Evolutionary conservation across 2,329 filamentous ascomycete species (phyloP).

Genomic region (Balansia obtecta): DNA sequence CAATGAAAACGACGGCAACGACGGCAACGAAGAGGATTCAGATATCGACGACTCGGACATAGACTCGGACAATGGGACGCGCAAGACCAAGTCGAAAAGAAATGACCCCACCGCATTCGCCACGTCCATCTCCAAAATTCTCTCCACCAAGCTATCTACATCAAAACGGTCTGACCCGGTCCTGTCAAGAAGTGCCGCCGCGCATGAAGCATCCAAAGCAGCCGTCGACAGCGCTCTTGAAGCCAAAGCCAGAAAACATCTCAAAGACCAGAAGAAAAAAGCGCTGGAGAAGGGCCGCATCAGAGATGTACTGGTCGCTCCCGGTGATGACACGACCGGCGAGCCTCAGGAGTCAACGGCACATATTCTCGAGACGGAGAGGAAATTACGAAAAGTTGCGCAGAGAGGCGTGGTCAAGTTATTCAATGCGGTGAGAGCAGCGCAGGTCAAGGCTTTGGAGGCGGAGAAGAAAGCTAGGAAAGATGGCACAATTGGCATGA

Average conservation of each 20-base stretch:
- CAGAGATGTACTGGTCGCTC: slow-evolving; percentile 64
- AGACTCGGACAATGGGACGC: slow-evolving; percentile 9
- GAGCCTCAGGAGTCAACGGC: slow-evolving; percentile 33
- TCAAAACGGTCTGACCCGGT: slow-evolving; percentile 80
- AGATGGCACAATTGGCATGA: slow-evolving; percentile 66
- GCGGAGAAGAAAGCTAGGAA: slow-evolving; percentile 58
- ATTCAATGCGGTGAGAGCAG: slow-evolving; percentile 88
- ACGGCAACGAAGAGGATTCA: slow-evolving; percentile 24
- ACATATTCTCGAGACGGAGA: slow-evolving; percentile 58
- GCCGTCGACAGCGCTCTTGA: slow-evolving; percentile 69
- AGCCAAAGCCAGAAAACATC: slow-evolving; percentile 62
- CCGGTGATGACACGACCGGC: slow-evolving; percentile 39
- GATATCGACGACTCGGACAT: slow-evolving; percentile 22
- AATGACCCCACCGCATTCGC: slow-evolving; percentile 89
- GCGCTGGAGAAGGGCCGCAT: slow-evolving; percentile 79
- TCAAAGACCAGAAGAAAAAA: slow-evolving; percentile 68
- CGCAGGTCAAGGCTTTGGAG: slow-evolving; percentile 78
- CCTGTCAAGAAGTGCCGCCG: slow-evolving; percentile 69
- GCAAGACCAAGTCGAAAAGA: slow-evolving; percentile 56
- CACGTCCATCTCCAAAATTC: slow-evolving; percentile 84
- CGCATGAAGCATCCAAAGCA: slow-evolving; percentile 58
- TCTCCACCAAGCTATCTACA: slow-evolving; percentile 75
- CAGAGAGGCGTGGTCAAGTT: slow-evolving; percentile 90
- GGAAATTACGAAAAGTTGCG: slow-evolving; percentile 70
- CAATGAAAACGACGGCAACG: slow-evolving; percentile 28